Evolutionary conservation across 108 stramenopile species (phyloP).

Genomic region (Cyclotella kingstonii): DNA sequence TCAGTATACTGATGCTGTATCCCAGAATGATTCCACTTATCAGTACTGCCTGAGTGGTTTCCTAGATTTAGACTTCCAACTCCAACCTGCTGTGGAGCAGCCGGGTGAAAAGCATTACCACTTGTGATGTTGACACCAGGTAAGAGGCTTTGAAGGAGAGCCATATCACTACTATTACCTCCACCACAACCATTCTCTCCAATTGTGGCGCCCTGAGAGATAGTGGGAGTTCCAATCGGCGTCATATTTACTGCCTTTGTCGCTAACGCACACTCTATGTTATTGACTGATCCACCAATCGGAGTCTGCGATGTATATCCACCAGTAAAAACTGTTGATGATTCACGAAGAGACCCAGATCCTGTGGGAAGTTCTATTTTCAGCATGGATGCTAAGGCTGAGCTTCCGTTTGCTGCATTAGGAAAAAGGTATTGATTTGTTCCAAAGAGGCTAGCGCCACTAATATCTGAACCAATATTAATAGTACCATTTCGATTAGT

Average conservation of each 20-base stretch:
- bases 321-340: constrained; percentile 14
- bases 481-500: constrained; percentile 14
- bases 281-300: constrained; percentile 16
- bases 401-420: constrained; percentile 50
- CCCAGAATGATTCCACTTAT: constrained; percentile 29
- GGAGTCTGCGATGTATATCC: constrained; percentile 17
- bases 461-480: constrained; percentile 26
- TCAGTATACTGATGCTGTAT: constrained; percentile 17
- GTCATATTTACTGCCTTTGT: constrained; percentile 52
- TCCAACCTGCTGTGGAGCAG: constrained; percentile 30
- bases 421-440: constrained; percentile 28
- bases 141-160: constrained; percentile 79
- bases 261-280: constrained; percentile 50
- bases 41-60: constrained; percentile 4
- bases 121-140: constrained; percentile 68
- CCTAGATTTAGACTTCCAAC: constrained; percentile 37
- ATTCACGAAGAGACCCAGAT: constrained; percentile 70
- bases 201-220: constrained; percentile 60
- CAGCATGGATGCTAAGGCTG: constrained; percentile 82
- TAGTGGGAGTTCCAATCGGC: constrained; percentile 41
- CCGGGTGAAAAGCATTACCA: constrained; percentile 27
- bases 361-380: constrained; percentile 82
- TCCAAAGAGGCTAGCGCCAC: constrained; percentile 36
- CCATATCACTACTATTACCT: constrained; percentile 70
- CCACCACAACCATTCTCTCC: constrained; percentile 40